Evolutionary conservation across 257 asterid species (phyloP).

Genomic region (Solanum corneliomulleri): DNA sequence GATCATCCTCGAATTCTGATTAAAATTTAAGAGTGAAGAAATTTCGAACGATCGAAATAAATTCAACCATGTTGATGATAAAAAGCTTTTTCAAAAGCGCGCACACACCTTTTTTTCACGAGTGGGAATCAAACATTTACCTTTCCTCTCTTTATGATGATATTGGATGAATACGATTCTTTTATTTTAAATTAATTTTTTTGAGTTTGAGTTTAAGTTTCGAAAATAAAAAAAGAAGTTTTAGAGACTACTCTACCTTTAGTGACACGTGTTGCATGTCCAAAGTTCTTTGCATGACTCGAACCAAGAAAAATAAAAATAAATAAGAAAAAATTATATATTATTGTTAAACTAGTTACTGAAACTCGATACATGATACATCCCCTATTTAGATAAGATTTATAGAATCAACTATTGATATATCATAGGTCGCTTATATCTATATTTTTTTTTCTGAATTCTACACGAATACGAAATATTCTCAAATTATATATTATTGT

Average conservation of each 20-base stretch:
- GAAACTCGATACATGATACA: neutral
- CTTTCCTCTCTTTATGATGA: neutral
- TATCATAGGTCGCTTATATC: no score
- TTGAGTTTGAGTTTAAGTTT: neutral
- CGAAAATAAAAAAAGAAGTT: no score
- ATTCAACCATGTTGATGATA: neutral
- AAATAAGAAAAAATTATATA: neutral
- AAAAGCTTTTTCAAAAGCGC: neutral
- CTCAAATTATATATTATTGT: no score
- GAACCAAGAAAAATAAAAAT: neutral
- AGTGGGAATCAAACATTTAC: neutral
- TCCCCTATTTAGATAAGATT: neutral
- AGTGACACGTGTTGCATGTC: neutral
- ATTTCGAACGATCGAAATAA: no score
- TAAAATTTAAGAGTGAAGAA: no score
- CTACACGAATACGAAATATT: neutral
- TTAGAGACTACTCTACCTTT: neutral
- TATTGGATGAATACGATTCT: neutral
- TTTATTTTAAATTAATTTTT: neutral
- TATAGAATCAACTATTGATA: neutral
- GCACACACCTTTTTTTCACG: neutral
- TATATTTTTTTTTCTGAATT: neutral
- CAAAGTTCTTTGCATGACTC: neutral
- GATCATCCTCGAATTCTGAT: no score
- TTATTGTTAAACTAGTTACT: no score